Conservation (phyloP, 148 eudicot species). For the Cornus suecica region DNA sequence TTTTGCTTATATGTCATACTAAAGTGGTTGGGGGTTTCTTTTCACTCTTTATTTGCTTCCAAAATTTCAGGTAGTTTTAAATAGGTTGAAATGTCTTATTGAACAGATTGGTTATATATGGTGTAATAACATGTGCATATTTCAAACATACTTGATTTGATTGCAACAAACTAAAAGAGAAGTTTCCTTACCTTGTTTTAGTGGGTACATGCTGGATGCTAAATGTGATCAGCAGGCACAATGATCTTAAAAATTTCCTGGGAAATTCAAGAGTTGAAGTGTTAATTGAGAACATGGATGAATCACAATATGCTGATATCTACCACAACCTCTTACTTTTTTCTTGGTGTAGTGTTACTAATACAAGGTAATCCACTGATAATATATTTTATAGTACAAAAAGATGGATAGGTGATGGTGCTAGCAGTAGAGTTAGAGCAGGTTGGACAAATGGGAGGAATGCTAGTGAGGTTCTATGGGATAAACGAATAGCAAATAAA, state of each 20-base stretch:
- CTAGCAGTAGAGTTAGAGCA: too few species aligned
- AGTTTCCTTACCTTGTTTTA: background rate
- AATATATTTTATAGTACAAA: too few species aligned
- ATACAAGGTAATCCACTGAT: background rate
- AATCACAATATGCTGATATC: background rate
- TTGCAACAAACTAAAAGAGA: background rate
- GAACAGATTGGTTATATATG: background rate
- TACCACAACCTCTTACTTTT: background rate
- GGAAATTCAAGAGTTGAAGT: background rate
- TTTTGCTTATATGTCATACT: background rate
- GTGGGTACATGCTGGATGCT: background rate
- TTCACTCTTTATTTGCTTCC: background rate
- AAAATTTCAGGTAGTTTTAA: background rate
- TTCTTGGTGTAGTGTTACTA: background rate
- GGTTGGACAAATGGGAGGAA: too few species aligned
- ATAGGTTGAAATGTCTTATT: background rate
- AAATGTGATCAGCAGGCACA: too few species aligned
- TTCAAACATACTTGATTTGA: background rate
- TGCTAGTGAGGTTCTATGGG: too few species aligned
- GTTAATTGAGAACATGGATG: too few species aligned
- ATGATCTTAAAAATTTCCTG: background rate
- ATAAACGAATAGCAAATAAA: too few species aligned
- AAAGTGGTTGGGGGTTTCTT: background rate
- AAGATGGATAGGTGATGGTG: too few species aligned
- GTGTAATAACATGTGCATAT: background rate